Percentiles rank a stretch among this genome's conserved stretches.
phyloP scores from a whole-genome alignment of 306 rosid species.

The Prunus mira region DNA sequence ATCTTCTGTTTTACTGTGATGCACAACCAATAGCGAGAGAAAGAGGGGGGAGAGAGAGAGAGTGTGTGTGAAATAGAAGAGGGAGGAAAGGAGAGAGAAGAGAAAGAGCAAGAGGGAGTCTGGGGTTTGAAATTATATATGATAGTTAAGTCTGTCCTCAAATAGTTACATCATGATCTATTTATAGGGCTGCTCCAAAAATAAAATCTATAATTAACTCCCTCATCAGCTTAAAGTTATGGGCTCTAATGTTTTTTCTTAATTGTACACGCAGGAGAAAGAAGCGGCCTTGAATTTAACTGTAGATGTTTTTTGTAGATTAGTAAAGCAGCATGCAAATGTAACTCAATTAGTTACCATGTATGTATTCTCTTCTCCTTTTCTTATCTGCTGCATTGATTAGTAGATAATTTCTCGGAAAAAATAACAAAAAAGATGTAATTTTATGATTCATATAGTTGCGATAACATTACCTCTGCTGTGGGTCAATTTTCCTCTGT shows the following conservation, averaged over 20 bases:
- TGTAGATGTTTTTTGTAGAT: conserved; percentile 95
- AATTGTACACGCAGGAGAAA: conserved; percentile 71
- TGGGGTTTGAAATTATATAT: background rate
- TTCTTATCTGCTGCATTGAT: conserved; percentile 26
- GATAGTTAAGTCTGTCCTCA: background rate
- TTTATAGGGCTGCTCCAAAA: background rate
- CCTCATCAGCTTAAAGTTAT: background rate
- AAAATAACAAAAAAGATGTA: background rate
- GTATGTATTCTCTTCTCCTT: conserved; percentile 48
- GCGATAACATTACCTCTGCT: background rate
- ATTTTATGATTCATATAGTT: conserved; percentile 1
- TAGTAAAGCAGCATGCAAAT: conserved; percentile 87
- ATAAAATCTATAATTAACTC: background rate
- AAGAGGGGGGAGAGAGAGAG: background rate
- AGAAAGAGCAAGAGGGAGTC: background rate
- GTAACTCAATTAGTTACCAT: conserved; percentile 90
- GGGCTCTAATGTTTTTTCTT: conserved; percentile 22
- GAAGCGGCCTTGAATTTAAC: conserved; percentile 94
- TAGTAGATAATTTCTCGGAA: conserved; percentile 12
- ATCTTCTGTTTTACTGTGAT: background rate
- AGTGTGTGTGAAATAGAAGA: background rate
- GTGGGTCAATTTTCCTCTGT: background rate
- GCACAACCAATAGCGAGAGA: background rate
- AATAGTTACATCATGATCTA: background rate
- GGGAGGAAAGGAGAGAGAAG: background rate